A percentile compares a stretch with the other conserved stretches of the same genome.
Conservation (phyloP, 2,329 filamentous ascomycete genomes). For the Mycosphaerelloides madeirae region DNA sequence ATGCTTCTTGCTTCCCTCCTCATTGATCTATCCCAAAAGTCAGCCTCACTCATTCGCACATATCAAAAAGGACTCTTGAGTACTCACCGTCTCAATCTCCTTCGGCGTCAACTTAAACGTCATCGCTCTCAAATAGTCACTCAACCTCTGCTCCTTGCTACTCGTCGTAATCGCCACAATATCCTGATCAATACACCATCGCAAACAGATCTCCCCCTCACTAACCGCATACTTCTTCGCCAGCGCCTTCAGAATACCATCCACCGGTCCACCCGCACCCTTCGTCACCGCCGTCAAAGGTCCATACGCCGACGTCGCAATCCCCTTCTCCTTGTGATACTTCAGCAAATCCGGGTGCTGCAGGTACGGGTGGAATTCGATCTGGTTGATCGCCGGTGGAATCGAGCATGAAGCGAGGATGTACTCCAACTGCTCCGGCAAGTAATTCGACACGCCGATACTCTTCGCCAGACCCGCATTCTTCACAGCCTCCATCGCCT, state of each 20-base stretch:
- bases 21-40: slow-evolving; percentile 37
- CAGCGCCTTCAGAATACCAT: slow-evolving; percentile 47
- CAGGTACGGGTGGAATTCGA: slow-evolving; percentile 65
- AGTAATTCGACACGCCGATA: slow-evolving; percentile 61
- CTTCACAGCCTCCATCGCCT: slow-evolving; percentile 55
- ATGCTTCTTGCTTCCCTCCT: slow-evolving; percentile 47
- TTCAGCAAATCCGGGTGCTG: slow-evolving; percentile 56
- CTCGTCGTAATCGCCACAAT: slow-evolving; percentile 57
- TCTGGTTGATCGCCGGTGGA: slow-evolving; percentile 60
- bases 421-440: slow-evolving; percentile 51
- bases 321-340: slow-evolving; percentile 48
- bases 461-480: slow-evolving; percentile 54
- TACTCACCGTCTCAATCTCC: slow-evolving; percentile 47
- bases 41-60: background rate
- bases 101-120: slow-evolving; percentile 56
- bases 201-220: slow-evolving; percentile 52
- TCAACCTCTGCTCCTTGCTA: slow-evolving; percentile 55
- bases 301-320: slow-evolving; percentile 45
- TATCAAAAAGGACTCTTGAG: background rate
- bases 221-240: slow-evolving; percentile 59
- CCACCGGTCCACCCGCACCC: slow-evolving; percentile 52
- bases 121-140: slow-evolving; percentile 52
- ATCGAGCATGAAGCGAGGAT: slow-evolving; percentile 51
- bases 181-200: slow-evolving; percentile 60
- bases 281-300: slow-evolving; percentile 50